Evolutionary conservation across 192 early-diverging fungal species (phyloP).

Genomic region (Backusella mclennaniae): DNA sequence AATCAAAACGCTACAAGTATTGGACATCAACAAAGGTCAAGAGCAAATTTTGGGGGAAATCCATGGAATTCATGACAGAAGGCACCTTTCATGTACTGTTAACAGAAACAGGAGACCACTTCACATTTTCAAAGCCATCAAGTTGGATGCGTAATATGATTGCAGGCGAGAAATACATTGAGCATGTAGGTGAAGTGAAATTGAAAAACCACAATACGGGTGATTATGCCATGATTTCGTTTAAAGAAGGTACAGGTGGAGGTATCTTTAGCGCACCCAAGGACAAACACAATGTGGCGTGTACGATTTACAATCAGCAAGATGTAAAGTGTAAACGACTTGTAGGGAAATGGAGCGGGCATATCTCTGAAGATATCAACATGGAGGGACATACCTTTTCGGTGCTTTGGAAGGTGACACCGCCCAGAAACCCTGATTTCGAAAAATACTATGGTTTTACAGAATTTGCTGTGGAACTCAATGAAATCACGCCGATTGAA

Average conservation of each 20-base stretch:
- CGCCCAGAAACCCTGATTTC: slow-evolving; percentile 57
- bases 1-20: slow-evolving; percentile 74
- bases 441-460: slow-evolving; percentile 87
- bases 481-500: slow-evolving; percentile 78
- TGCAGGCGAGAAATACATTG: slow-evolving; percentile 76
- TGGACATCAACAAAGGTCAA: slow-evolving; percentile 88
- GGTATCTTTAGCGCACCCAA: slow-evolving; percentile 61
- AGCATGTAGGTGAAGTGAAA: slow-evolving; percentile 87
- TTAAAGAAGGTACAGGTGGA: slow-evolving; percentile 71
- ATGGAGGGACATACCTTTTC: slow-evolving; percentile 52
- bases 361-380: slow-evolving; percentile 52
- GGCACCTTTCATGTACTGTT: slow-evolving; percentile 82
- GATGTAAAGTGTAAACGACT: slow-evolving; percentile 49
- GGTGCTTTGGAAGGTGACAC: slow-evolving; percentile 79
- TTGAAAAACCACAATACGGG: slow-evolving; percentile 72
- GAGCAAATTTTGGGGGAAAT: slow-evolving; percentile 92
- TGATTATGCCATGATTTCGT: slow-evolving; percentile 66
- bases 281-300: slow-evolving; percentile 68
- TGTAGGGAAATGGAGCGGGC: slow-evolving; percentile 63
- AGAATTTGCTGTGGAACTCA: slow-evolving; percentile 82
- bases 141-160: slow-evolving; percentile 92
- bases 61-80: slow-evolving; percentile 78
- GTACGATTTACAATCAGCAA: slow-evolving; percentile 40
- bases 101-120: slow-evolving; percentile 66
- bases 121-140: slow-evolving; percentile 83